phyloP scores from a whole-genome alignment of 192 early-diverging fungal species.

The Rhizoclosmatium sp. region DNA sequence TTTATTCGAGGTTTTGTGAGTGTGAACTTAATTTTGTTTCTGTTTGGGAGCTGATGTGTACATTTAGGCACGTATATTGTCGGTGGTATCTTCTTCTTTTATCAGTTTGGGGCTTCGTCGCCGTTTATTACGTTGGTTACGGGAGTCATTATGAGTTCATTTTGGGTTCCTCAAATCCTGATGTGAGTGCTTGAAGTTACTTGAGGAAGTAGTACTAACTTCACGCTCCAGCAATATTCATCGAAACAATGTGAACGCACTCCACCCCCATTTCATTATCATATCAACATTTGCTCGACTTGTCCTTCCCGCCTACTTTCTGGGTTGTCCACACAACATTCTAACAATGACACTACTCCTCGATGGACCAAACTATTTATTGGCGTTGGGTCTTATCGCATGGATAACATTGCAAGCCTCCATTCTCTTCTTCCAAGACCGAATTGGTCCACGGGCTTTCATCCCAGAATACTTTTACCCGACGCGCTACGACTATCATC shows the following conservation, averaged over 20 bases:
- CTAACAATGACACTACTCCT: conserved; percentile 46
- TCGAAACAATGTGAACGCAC: conserved; percentile 66
- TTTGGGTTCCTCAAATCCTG: conserved; percentile 85
- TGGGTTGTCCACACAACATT: conserved; percentile 66
- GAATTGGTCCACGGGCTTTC: conserved; percentile 76
- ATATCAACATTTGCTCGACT: conserved; percentile 66
- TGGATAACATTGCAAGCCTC: conserved; percentile 68
- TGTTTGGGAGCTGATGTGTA: conserved; percentile 21
- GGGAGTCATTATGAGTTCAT: conserved; percentile 65
- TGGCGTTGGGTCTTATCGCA: conserved; percentile 55
- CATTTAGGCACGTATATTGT: conserved; percentile 64
- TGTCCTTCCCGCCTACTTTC: conserved; percentile 67
- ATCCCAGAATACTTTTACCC: conserved; percentile 58
- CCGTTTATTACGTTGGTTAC: conserved; percentile 53
- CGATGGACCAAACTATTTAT: conserved; percentile 53
- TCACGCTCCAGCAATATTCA: conserved; percentile 58
- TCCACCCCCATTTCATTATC: conserved; percentile 65
- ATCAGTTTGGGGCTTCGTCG: conserved; percentile 61
- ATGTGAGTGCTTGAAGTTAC: conserved; percentile 28
- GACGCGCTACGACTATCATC: conserved; percentile 34
- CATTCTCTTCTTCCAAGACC: conserved; percentile 71
- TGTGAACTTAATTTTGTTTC: conserved; percentile 25
- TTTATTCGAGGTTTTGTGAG: conserved; percentile 69
- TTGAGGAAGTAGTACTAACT: not conserved
- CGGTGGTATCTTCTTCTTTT: conserved; percentile 68